Percentiles rank a stretch among this genome's conserved stretches.
Evolutionary conservation across 805 yeast species (phyloP).

Genomic region (Brettanomyces bruxellensis): DNA sequence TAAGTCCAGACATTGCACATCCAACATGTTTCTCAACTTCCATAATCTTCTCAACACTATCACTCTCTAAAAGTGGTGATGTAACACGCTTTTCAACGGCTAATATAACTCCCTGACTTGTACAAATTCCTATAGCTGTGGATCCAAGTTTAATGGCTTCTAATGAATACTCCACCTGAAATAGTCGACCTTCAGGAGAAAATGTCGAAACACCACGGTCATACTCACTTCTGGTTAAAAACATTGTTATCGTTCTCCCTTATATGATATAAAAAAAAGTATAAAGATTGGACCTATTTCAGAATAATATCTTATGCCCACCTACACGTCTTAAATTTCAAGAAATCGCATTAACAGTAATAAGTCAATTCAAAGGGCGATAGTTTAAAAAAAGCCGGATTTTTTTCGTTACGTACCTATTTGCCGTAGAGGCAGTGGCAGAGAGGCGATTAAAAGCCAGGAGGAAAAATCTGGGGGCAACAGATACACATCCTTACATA

Average conservation of each 20-base stretch:
- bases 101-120: slow-evolving; percentile 89
- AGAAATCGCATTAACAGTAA: too few relatives aligned
- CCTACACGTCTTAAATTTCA: too few relatives aligned
- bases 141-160: slow-evolving; percentile 98
- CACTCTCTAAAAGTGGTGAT: slow-evolving; percentile 80
- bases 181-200: slow-evolving; percentile 96
- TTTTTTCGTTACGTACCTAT: too few relatives aligned
- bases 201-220: slow-evolving; percentile 98
- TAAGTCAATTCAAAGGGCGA: too few relatives aligned
- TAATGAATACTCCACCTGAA: slow-evolving; percentile 95
- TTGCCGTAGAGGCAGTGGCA: too few relatives aligned
- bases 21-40: slow-evolving; percentile 93
- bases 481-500: too few relatives aligned
- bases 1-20: slow-evolving; percentile 97
- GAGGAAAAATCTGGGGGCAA: too few relatives aligned
- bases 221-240: slow-evolving; percentile 97
- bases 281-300: neutral
- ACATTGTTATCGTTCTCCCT: slow-evolving; percentile 41
- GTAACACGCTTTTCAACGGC: slow-evolving; percentile 98
- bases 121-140: slow-evolving; percentile 94
- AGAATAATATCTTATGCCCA: too few relatives aligned
- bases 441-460: too few relatives aligned
- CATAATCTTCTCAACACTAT: slow-evolving; percentile 91
- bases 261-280: neutral
- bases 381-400: too few relatives aligned